phyloP scores from a whole-genome alignment of 371 early-diverging fungal genomes.

The Lichtheimia hyalospora region DNA sequence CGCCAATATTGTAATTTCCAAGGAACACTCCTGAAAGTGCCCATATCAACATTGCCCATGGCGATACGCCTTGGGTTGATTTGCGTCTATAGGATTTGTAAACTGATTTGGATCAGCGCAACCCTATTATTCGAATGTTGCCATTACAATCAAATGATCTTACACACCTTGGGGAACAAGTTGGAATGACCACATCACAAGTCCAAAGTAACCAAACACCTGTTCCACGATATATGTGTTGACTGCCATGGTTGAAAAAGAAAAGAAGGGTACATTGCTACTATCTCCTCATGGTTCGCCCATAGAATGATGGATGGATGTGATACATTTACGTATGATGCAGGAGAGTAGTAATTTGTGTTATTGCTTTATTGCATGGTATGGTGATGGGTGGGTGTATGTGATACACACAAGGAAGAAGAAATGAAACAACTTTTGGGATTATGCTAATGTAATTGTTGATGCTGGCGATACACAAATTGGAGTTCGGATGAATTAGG shows the following conservation, averaged over 20 bases:
- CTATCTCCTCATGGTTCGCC: background rate
- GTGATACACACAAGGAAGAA: too few species aligned
- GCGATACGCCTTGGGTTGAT: constrained; percentile 50
- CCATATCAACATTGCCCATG: constrained; percentile 52
- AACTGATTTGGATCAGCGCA: constrained; percentile 12
- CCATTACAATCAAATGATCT: background rate
- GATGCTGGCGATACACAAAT: constrained; percentile 15
- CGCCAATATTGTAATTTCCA: constrained; percentile 50
- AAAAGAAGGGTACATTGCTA: too few species aligned
- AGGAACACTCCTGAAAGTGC: constrained; percentile 39
- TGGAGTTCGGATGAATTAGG: constrained; percentile 7
- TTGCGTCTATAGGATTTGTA: constrained; percentile 34
- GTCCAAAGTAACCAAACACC: constrained; percentile 53
- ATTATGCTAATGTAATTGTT: background rate
- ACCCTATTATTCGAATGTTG: background rate
- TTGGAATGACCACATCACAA: constrained; percentile 63
- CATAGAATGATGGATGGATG: too few species aligned
- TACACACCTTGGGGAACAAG: constrained; percentile 52
- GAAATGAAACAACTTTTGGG: too few species aligned
- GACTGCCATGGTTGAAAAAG: constrained; percentile 2
- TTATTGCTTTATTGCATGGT: too few species aligned
- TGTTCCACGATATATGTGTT: constrained; percentile 30
- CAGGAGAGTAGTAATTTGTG: too few species aligned
- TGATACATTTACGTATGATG: too few species aligned
- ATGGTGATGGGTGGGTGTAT: too few species aligned